Evolutionary conservation across 805 yeast genomes (phyloP).

Genomic region (Candida alai): DNA sequence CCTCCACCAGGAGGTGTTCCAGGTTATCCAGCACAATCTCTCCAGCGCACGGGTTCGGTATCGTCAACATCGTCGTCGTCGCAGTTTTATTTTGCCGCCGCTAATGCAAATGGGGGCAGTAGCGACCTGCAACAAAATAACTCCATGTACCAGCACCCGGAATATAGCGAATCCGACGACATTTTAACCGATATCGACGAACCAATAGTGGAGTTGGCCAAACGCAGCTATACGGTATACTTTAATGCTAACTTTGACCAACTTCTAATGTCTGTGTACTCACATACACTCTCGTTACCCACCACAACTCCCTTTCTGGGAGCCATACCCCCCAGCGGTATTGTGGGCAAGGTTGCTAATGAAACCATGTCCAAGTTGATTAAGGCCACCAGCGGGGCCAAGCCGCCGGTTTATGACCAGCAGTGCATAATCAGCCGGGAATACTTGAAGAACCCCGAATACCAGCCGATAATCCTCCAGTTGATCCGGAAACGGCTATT

Average conservation of each 20-base stretch:
- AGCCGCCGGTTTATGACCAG: constrained; percentile 26
- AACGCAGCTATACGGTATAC: constrained; percentile 29
- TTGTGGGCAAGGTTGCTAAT: constrained; percentile 41
- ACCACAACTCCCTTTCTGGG: constrained; percentile 46
- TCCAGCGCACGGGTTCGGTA: constrained; percentile 3
- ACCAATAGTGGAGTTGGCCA: constrained; percentile 12
- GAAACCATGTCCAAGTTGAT: constrained; percentile 33
- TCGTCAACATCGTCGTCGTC: neutral
- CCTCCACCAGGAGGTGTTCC: constrained; percentile 6
- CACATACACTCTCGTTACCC: constrained; percentile 35
- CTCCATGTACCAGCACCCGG: constrained; percentile 26
- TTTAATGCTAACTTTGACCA: constrained; percentile 37
- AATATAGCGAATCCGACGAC: constrained; percentile 39
- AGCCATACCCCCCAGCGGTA: constrained; percentile 40
- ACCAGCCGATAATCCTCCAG: constrained; percentile 38
- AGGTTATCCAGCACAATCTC: constrained; percentile 6
- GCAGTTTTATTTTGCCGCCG: constrained; percentile 1
- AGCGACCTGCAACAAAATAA: neutral
- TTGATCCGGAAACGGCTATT: constrained; percentile 38
- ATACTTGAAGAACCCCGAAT: constrained; percentile 24
- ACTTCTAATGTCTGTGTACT: constrained; percentile 31
- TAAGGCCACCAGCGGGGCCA: constrained; percentile 12
- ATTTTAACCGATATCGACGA: constrained; percentile 39
- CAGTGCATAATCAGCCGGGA: constrained; percentile 32
- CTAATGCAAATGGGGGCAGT: constrained; percentile 3